Base-by-base conservation (phyloP, 2,329 filamentous ascomycete genomes). In the Magnaporthiopsis poae region DNA sequence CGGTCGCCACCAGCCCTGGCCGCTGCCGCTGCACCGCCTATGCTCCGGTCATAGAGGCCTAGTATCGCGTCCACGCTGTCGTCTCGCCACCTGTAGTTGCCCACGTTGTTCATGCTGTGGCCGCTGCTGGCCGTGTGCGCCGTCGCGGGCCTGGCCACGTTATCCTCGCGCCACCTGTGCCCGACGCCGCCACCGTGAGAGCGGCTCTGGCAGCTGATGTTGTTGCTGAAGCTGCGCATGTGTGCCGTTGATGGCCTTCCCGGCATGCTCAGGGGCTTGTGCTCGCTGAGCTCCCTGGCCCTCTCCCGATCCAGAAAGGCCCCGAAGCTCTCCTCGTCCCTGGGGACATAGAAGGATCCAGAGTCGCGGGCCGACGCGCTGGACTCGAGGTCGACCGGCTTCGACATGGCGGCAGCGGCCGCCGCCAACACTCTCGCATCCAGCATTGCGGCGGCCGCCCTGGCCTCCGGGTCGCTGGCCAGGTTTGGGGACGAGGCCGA, bases 11-110 rank as follows among this genome's bases (percentile, higher is more conserved):
- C 60, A n/a, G 52, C 5, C 18, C 64, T 46, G 64, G 60, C 59
- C 27, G 27, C 60, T 68, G 27, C 60, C 68, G 27, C 66, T 65
- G 65, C 68, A 67, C 61, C 66, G 66, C 31, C 68, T 67, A 13
- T 60, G 13, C 36, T 25, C 29, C 67, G 68, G 18, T 73, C 68
- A 46, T 74, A 74, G 0, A 73, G 69, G 2, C 73, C 73, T 35
- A 75, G 60, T 25, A 76, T 74, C 25, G 74, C 73, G 12, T 77
- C 75, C 12, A 75, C 71, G 62, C 74, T 76, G 62, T 76, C 74
- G 21, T 71, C 68, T 1, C 72, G 68, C 0, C 67, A 68, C 29
- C 68, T 69, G 0, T 66, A 62, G 60, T 68, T 29, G 15, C 61
- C 59, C 25, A n/a, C 21, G 27, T 33, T 65, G 25, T 61, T 31